A percentile compares a stretch with the other conserved stretches of the same genome.
phyloP scores from a whole-genome alignment of 345 rosid genomes.

The Cardamine occulta region DNA sequence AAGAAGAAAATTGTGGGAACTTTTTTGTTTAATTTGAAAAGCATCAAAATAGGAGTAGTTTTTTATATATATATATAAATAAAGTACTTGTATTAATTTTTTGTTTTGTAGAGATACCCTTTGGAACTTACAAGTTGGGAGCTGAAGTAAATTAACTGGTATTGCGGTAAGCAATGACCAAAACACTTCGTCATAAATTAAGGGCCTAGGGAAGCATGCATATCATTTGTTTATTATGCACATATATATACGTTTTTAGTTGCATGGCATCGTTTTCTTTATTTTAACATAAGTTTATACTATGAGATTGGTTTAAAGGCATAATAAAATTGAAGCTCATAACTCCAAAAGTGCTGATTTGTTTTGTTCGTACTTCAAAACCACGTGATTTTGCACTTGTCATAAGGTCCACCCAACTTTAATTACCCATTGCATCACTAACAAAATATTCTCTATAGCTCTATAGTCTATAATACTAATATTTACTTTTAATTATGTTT shows the following conservation, averaged over 20 bases:
- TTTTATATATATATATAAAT: too few species aligned
- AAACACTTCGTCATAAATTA: constrained; percentile 31
- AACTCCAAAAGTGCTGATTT: constrained; percentile 40
- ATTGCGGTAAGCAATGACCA: constrained; percentile 42
- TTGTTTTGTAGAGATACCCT: background rate
- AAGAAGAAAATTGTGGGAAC: constrained; percentile 13
- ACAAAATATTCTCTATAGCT: constrained; percentile 1
- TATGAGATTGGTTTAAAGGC: background rate
- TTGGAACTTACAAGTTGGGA: background rate
- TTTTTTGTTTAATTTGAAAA: too few species aligned
- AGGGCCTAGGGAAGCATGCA: constrained; percentile 31
- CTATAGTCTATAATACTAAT: background rate
- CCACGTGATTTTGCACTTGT: constrained; percentile 48
- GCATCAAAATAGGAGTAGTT: too few species aligned
- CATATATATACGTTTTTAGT: constrained; percentile 10
- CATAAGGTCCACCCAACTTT: constrained; percentile 31
- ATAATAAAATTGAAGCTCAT: constrained; percentile 15
- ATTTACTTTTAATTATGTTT: background rate
- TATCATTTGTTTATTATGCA: background rate
- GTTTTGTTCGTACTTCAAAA: constrained; percentile 43
- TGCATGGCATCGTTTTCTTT: constrained; percentile 31
- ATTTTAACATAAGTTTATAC: background rate
- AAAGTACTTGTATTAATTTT: background rate
- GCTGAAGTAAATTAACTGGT: constrained; percentile 16
- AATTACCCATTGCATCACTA: constrained; percentile 7